Conservation (phyloP, 2,329 filamentous ascomycete genomes). For the Sclerotinia spermophila region DNA sequence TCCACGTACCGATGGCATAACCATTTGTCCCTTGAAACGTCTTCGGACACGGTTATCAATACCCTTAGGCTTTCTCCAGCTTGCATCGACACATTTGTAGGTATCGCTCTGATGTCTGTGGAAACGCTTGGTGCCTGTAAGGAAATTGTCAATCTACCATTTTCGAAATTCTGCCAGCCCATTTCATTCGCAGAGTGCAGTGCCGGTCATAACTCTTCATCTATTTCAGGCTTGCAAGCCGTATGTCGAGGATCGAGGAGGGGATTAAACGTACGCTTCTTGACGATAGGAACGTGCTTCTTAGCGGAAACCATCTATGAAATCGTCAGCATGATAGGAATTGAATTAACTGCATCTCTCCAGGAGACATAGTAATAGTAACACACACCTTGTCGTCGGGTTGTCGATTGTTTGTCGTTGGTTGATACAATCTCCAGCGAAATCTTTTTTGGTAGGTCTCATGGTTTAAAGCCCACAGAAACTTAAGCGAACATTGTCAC, state of each 20-base stretch:
- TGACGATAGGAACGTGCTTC: constrained; percentile 99
- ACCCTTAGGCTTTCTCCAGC: constrained; percentile 99
- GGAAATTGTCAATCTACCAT: constrained; percentile 24
- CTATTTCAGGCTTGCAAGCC: background rate
- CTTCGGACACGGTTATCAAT: constrained; percentile 97
- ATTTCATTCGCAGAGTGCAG: background rate
- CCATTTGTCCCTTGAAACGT: constrained; percentile 92
- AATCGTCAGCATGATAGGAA: constrained; percentile 18
- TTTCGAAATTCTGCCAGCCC: background rate
- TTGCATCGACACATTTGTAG: constrained; percentile 85
- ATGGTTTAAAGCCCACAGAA: constrained; percentile 20
- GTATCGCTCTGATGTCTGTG: constrained; percentile 95
- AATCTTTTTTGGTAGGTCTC: constrained; percentile 25
- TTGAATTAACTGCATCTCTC: background rate
- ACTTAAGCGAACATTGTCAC: background rate
- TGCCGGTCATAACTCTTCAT: background rate
- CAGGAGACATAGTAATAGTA: background rate
- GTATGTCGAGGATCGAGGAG: constrained; percentile 13
- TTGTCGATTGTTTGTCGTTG: constrained; percentile 35
- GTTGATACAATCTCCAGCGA: constrained; percentile 21
- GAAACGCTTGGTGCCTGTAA: constrained; percentile 86
- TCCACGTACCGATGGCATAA: constrained; percentile 92
- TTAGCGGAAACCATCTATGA: constrained; percentile 94
- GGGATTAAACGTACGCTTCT: constrained; percentile 83
- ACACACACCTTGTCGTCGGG: constrained; percentile 35